Percentiles rank a stretch among this genome's conserved stretches.
phyloP scores from a whole-genome alignment of 768 basidiomycete species.

The Russula brevipes region DNA sequence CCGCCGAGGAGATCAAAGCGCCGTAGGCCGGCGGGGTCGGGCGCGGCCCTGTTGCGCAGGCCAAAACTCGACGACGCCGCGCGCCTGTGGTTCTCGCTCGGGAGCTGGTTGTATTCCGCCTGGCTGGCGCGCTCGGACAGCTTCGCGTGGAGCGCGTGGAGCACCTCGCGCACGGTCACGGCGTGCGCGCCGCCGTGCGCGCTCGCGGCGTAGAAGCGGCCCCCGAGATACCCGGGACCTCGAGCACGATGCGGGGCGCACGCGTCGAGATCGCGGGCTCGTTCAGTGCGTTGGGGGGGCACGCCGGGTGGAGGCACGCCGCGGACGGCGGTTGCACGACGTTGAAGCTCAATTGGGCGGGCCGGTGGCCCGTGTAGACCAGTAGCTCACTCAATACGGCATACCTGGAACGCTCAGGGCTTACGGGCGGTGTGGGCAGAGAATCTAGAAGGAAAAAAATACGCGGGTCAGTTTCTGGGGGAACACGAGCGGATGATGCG shows the following conservation, averaged over 20 bases:
- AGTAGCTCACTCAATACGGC: slow-evolving; percentile 18
- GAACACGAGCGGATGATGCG: background rate
- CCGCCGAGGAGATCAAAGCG: slow-evolving; percentile 22
- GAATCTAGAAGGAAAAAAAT: background rate
- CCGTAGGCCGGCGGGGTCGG: slow-evolving; percentile 17
- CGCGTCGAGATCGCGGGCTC: slow-evolving; percentile 19
- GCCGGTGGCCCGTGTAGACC: slow-evolving; percentile 17
- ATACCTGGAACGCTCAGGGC: slow-evolving; percentile 20
- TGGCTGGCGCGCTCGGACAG: slow-evolving; percentile 17
- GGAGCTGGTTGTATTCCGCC: slow-evolving; percentile 12
- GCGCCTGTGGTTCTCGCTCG: slow-evolving; percentile 11
- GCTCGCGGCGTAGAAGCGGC: slow-evolving; percentile 17
- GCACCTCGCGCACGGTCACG: slow-evolving; percentile 22
- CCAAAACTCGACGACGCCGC: slow-evolving; percentile 16
- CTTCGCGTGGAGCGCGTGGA: slow-evolving; percentile 16
- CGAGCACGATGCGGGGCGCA: slow-evolving; percentile 17
- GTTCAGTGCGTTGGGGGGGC: slow-evolving; percentile 16
- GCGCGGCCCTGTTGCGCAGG: slow-evolving; percentile 16
- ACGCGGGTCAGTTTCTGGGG: background rate
- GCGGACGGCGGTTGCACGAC: slow-evolving; percentile 16
- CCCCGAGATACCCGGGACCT: slow-evolving; percentile 17
- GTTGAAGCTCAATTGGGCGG: slow-evolving; percentile 17
- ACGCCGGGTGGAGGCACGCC: slow-evolving; percentile 15
- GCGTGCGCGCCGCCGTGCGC: background rate
- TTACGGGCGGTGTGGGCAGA: slow-evolving; percentile 19